phyloP scores from a whole-genome alignment of 257 asterid genomes.

The Solanum boliviense region DNA sequence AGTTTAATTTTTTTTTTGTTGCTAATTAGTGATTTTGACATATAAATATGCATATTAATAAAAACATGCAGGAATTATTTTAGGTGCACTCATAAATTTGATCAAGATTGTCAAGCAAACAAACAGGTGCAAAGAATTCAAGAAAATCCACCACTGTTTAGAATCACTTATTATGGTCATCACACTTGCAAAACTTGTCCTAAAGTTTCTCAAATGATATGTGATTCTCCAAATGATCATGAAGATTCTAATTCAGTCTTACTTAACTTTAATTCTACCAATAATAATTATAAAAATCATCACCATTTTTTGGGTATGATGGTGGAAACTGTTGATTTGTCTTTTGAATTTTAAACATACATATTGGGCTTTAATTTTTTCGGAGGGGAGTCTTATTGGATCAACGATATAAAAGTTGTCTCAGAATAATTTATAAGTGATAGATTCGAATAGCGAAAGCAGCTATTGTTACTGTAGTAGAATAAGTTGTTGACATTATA shows the following conservation, averaged over 20 bases:
- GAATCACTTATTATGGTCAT: constrained; percentile 42
- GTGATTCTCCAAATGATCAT: constrained; percentile 1
- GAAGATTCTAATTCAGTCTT: constrained; percentile 19
- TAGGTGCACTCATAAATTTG: constrained; percentile 65
- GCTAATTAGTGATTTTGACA: not conserved
- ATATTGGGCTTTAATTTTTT: not conserved
- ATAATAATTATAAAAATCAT: not conserved
- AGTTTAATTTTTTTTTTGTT: too few species aligned
- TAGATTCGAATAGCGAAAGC: not conserved
- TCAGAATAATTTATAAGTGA: not conserved
- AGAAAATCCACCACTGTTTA: constrained; percentile 35
- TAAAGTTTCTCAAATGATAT: constrained; percentile 6
- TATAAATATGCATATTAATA: too few species aligned
- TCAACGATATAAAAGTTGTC: not conserved
- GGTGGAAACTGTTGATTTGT: not conserved
- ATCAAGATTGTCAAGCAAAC: constrained; percentile 49
- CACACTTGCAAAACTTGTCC: constrained; percentile 37
- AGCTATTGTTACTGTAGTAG: not conserved
- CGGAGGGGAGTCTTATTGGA: not conserved
- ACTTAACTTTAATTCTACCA: constrained; percentile 27
- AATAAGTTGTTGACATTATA: too few species aligned
- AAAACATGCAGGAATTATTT: constrained; percentile 43
- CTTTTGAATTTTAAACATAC: not conserved
- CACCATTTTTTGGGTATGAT: not conserved
- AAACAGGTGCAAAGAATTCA: constrained; percentile 50